Evolutionary conservation across 345 rosid species (phyloP).

Genomic region (Citrus sp.): DNA sequence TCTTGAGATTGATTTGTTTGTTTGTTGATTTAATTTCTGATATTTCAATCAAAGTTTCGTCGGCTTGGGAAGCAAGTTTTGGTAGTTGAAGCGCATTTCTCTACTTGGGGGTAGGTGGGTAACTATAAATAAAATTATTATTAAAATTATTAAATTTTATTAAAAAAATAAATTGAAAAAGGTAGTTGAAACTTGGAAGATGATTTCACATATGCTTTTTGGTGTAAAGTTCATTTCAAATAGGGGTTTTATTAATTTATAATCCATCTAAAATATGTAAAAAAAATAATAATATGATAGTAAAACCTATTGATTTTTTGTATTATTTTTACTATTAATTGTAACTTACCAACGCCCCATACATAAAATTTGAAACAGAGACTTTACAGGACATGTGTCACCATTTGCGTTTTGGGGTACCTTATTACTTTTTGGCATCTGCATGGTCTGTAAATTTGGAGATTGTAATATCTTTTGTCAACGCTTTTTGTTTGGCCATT

Average conservation of each 20-base stretch:
- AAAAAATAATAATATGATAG: too few relatives aligned
- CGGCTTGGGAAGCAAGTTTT: slow-evolving; percentile 11
- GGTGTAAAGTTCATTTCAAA: neutral
- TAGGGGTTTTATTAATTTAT: too few relatives aligned
- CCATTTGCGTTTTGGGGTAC: neutral
- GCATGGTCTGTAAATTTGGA: neutral
- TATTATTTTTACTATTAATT: too few relatives aligned
- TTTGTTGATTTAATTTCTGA: too few relatives aligned
- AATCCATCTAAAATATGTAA: too few relatives aligned
- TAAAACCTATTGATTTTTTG: too few relatives aligned
- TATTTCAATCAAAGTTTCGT: neutral
- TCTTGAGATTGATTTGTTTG: too few relatives aligned
- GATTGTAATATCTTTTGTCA: neutral
- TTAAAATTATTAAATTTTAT: neutral
- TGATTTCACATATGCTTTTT: neutral
- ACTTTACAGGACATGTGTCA: neutral
- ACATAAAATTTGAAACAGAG: too few relatives aligned
- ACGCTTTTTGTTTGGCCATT: neutral
- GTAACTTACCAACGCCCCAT: rapidly evolving
- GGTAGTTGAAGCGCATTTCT: slow-evolving; percentile 18
- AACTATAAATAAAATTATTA: neutral
- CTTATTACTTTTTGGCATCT: neutral
- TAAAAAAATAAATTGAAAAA: neutral
- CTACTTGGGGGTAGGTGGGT: slow-evolving; percentile 6
- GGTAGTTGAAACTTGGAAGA: neutral